Evolutionary conservation across 345 rosid genomes (phyloP).

Genomic region (Euphorbia tirucalli): DNA sequence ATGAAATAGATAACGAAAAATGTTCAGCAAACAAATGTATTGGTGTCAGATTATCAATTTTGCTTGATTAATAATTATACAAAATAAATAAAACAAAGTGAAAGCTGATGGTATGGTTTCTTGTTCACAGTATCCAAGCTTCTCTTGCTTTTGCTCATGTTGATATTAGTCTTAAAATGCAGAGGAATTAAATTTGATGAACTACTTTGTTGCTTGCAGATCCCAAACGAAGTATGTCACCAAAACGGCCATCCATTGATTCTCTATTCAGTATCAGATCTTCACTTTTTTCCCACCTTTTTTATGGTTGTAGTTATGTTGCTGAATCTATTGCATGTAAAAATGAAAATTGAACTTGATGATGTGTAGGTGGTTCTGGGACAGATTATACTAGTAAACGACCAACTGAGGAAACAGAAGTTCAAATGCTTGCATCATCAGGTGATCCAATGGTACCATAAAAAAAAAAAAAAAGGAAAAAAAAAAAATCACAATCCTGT

Average conservation of each 20-base stretch:
- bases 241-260: slow-evolving; percentile 26
- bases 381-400: slow-evolving; percentile 38
- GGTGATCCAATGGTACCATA: slow-evolving; percentile 76
- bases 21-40: neutral
- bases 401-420: slow-evolving; percentile 56
- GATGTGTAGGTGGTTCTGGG: slow-evolving; percentile 52
- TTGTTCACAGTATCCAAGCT: neutral
- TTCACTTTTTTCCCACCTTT: neutral
- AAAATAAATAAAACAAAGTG: neutral
- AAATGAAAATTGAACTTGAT: slow-evolving; percentile 9
- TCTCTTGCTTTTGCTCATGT: slow-evolving; percentile 10
- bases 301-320: neutral
- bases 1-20: neutral
- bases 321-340: slow-evolving; percentile 1
- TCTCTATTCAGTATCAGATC: slow-evolving; percentile 36
- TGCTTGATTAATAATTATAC: neutral
- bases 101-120: neutral
- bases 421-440: slow-evolving; percentile 56
- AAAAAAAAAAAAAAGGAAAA: no score
- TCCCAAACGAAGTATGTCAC: slow-evolving; percentile 34
- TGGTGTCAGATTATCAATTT: neutral
- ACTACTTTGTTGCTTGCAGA: slow-evolving; percentile 29
- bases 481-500: slow-evolving; percentile 15
- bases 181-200: slow-evolving; percentile 2
- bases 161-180: no score